Conservation (phyloP, 306 rosid species). For the Leucaena leucocephala region DNA sequence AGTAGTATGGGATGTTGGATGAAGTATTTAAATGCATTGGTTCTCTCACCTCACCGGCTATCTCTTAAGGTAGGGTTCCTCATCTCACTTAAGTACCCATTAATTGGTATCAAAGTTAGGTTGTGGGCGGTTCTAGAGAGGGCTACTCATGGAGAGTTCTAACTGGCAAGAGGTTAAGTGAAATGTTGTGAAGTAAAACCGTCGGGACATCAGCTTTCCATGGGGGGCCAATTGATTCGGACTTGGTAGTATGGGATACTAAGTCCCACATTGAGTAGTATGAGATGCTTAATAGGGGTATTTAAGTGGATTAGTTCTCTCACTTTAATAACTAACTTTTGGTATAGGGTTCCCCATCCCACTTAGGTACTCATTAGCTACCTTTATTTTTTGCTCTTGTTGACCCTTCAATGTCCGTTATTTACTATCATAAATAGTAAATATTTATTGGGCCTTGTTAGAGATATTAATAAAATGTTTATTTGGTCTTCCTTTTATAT, state of each 20-base stretch:
- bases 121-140: too few species aligned
- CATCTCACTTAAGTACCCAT: background rate
- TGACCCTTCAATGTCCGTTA: too few species aligned
- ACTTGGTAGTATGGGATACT: background rate
- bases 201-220: too few species aligned
- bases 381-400: background rate
- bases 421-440: background rate
- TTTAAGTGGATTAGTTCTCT: background rate
- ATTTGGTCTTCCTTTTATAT: background rate
- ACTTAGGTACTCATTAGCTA: background rate
- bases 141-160: too few species aligned
- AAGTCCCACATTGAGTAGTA: too few species aligned
- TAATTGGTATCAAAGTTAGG: too few species aligned
- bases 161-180: too few species aligned
- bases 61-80: too few species aligned
- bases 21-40: background rate
- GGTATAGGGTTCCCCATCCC: background rate
- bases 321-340: background rate
- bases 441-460: background rate
- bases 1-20: too few species aligned
- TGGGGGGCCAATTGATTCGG: too few species aligned
- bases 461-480: background rate
- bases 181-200: too few species aligned
- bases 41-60: background rate
- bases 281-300: too few species aligned